phyloP scores from a whole-genome alignment of 768 basidiomycete species.

The Chiua virens region DNA sequence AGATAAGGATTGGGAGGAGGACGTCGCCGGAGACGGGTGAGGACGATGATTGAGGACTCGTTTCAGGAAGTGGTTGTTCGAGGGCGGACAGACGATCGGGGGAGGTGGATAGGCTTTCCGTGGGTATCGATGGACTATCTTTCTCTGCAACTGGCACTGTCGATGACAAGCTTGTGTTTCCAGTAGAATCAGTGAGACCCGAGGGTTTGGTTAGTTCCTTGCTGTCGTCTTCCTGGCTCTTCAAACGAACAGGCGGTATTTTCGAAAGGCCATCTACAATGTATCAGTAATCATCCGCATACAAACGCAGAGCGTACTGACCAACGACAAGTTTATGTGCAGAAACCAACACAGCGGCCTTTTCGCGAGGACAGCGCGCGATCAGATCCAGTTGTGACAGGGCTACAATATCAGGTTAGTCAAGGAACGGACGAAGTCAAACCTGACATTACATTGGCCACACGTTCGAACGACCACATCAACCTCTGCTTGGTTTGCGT shows the following conservation, averaged over 20 bases:
- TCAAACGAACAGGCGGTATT: slow-evolving; percentile 72
- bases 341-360: slow-evolving; percentile 75
- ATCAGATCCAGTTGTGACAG: slow-evolving; percentile 49
- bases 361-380: slow-evolving; percentile 68
- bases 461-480: slow-evolving; percentile 68
- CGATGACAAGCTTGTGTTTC: slow-evolving; percentile 1
- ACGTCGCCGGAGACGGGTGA: slow-evolving; percentile 82
- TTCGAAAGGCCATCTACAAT: slow-evolving; percentile 68
- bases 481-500: slow-evolving; percentile 46
- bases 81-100: neutral
- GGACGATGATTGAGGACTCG: slow-evolving; percentile 13
- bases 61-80: slow-evolving; percentile 8
- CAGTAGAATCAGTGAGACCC: neutral
- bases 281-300: neutral
- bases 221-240: slow-evolving; percentile 49
- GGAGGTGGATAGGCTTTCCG: slow-evolving; percentile 4
- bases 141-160: slow-evolving; percentile 7
- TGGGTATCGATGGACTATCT: slow-evolving; percentile 5
- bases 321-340: slow-evolving; percentile 88
- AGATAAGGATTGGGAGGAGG: slow-evolving; percentile 91
- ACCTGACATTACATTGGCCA: slow-evolving; percentile 65
- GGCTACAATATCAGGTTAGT: slow-evolving; percentile 40
- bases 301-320: neutral
- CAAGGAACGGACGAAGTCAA: slow-evolving; percentile 1
- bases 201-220: neutral